Evolutionary conservation across 495 filamentous ascomycete species (phyloP).

Genomic region (Talaromyces wortmannii): DNA sequence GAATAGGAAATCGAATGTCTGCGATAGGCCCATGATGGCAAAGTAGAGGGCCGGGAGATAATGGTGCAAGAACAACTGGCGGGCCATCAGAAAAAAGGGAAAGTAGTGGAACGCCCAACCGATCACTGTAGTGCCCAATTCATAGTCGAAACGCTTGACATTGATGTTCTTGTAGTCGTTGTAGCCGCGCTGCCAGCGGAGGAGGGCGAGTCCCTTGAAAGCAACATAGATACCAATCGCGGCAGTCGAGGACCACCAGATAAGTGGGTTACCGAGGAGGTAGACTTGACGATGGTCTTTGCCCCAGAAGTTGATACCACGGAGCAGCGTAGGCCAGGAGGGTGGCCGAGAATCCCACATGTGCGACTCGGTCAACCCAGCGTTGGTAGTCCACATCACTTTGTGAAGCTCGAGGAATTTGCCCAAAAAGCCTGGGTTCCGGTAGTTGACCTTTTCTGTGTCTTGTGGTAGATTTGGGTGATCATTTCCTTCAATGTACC

Average conservation of each 20-base stretch:
- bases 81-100: conserved; percentile 96
- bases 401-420: conserved; percentile 99
- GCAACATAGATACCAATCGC: conserved; percentile 69
- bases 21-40: conserved; percentile 80
- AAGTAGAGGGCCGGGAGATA: conserved; percentile 97
- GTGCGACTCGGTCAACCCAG: conserved; percentile 91
- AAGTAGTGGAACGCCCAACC: conserved; percentile 97
- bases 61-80: conserved; percentile 95
- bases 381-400: conserved; percentile 99
- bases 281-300: conserved; percentile 92
- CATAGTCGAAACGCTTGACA: conserved; percentile 97
- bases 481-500: conserved; percentile 88
- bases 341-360: conserved; percentile 95
- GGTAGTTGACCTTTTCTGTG: conserved; percentile 91
- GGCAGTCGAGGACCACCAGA: conserved; percentile 89
- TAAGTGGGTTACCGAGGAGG: conserved; percentile 87
- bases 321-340: conserved; percentile 87
- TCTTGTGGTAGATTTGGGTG: conserved; percentile 67
- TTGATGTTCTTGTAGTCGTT: conserved; percentile 71
- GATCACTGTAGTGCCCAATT: conserved; percentile 82
- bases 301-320: conserved; percentile 99
- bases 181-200: conserved; percentile 91
- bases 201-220: conserved; percentile 82
- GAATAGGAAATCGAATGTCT: conserved; percentile 78
- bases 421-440: conserved; percentile 89